Percentiles rank a stretch among this genome's conserved stretches.
phyloP scores from a whole-genome alignment of 1,284 basidiomycete genomes.

The Irpex sp. region DNA sequence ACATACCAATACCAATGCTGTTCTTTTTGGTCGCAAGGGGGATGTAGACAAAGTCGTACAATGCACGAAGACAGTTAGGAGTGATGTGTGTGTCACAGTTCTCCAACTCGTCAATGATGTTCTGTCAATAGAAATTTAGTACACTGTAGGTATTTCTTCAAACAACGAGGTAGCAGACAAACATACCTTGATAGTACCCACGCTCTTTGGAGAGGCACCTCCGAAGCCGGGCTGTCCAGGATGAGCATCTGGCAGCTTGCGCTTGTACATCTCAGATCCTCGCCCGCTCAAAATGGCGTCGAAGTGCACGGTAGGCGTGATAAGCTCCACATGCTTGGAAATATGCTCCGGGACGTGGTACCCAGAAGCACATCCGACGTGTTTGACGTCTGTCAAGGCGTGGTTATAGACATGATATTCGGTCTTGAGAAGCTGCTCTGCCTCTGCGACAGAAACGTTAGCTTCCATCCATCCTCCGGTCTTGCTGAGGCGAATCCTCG shows the following conservation, averaged over 20 bases:
- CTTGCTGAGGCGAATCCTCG: conserved; percentile 30
- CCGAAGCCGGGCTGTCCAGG: background rate
- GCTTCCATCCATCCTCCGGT: conserved; percentile 41
- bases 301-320: conserved; percentile 23
- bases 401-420: conserved; percentile 45
- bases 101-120: conserved; percentile 1
- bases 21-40: conserved; percentile 43
- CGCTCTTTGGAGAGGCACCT: background rate
- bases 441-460: conserved; percentile 40
- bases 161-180: background rate
- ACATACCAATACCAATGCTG: conserved; percentile 46
- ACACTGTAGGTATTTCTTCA: too few relatives aligned
- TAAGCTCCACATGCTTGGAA: conserved; percentile 20
- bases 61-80: conserved; percentile 48
- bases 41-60: conserved; percentile 49
- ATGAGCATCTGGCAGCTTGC: background rate
- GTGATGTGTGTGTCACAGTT: conserved; percentile 45
- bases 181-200: background rate
- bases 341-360: conserved; percentile 24
- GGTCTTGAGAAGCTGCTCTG: conserved; percentile 41
- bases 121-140: background rate
- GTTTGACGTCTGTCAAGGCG: conserved; percentile 27
- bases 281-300: conserved; percentile 14
- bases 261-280: background rate
- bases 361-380: conserved; percentile 26